Base-by-base conservation (phyloP, 768 basidiomycete species). In the Gymnopilus junonius region DNA sequence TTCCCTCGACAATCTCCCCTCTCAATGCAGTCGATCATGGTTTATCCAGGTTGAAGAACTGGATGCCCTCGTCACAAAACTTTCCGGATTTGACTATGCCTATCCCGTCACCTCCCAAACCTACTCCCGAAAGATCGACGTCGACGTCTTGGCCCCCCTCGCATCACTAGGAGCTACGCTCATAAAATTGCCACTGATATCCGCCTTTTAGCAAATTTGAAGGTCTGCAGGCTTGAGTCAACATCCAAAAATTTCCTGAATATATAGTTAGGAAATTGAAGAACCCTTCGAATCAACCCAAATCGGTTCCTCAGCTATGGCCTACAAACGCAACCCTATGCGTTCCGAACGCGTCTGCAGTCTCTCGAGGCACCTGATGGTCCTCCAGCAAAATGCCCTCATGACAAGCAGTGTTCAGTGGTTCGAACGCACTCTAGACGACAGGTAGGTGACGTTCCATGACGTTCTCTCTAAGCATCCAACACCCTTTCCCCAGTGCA, bases 291-390 rank as follows among this genome's bases (percentile, higher is more conserved):
- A 99, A 77, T 93, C 95, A 56, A 97, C 97, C 20, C 97, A 99
- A 79, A 99, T 99, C 67, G 97, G 97, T 7, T 93, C 92, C 10
- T 94, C 92, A 0, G 95, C 95, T 1, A 99, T 99, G 97, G 97
- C 97, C 8, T 99, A 99, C 87, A 98, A 99, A 80, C 87, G 97
- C 59, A 99, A 99, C 77, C 97, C 97, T 7, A 99, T 99, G 97
- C 93, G 97, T 61, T 96, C 89, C 60, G 97, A 99, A 78, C 91
- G 97, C 40, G 92, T 97, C 46, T 99, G 97, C 84, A 95, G 93
- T 71, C 87, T 99, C 57, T 84, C 96, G n/a, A 83, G 97, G 58
- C 97, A 99, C 78, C 80, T 99, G 54, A 97, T 97, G 95, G 88
- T 90, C 17, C 83, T 99, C 62, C 96, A 96, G 70, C 95, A 98